Percentiles rank a stretch among this genome's conserved stretches.
phyloP scores from a whole-genome alignment of 2,329 filamentous ascomycete genomes.

The Talaromyces funiculosus region DNA sequence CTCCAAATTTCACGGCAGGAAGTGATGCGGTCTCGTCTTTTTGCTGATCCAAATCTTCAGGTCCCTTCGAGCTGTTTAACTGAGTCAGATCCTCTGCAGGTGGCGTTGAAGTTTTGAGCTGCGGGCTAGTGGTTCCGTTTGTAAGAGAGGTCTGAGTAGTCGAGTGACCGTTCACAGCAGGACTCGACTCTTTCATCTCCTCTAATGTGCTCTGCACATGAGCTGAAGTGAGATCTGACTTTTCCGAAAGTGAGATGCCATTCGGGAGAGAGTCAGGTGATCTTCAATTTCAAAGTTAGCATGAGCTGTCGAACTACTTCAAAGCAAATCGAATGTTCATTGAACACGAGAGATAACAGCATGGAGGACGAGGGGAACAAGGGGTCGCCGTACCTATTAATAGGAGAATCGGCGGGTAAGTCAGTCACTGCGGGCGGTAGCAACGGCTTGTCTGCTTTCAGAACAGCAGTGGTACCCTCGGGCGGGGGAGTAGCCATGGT shows the following conservation, averaged over 20 bases:
- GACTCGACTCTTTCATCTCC: conserved; percentile 8
- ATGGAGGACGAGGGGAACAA: not conserved
- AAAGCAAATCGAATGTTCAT: not conserved
- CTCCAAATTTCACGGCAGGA: conserved; percentile 1
- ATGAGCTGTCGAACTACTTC: not conserved
- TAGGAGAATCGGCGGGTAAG: conserved; percentile 24
- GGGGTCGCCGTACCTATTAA: conserved; percentile 25
- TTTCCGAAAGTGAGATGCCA: conserved; percentile 20
- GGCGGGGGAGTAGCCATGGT: conserved; percentile 41
- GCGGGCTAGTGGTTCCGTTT: conserved; percentile 26
- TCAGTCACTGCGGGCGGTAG: conserved; percentile 33
- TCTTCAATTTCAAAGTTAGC: conserved; percentile 14
- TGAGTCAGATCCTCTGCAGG: conserved; percentile 26
- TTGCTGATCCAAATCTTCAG: not conserved
- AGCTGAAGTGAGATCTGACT: conserved; percentile 11
- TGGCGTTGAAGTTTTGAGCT: conserved; percentile 20
- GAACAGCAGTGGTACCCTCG: conserved; percentile 29
- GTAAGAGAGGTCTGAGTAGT: conserved; percentile 18
- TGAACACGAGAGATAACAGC: not conserved
- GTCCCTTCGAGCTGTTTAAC: conserved; percentile 9
- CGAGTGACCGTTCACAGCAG: conserved; percentile 28
- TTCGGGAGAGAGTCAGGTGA: conserved; percentile 22
- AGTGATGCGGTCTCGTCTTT: not conserved
- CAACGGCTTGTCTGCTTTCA: conserved; percentile 40
- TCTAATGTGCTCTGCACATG: conserved; percentile 8